Evolutionary conservation across 179 eudicot species (phyloP).

Genomic region (Nepenthes alata): DNA sequence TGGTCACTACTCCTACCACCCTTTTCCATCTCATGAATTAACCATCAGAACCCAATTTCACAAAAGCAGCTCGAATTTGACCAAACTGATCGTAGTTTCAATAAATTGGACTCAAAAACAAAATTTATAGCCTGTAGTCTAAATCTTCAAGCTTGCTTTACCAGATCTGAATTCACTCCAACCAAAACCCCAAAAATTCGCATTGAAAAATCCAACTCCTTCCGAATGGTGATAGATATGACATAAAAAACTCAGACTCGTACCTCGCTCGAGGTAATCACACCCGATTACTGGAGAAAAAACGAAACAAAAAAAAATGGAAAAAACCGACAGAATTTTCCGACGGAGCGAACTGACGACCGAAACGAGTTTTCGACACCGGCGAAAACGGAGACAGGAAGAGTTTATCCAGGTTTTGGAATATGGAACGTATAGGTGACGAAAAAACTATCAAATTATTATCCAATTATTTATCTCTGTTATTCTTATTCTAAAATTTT

Average conservation of each 20-base stretch:
- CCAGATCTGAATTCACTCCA: not conserved
- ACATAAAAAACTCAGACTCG: not conserved
- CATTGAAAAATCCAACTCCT: not conserved
- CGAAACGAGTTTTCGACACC: not conserved
- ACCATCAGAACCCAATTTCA: not conserved
- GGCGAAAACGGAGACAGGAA: not conserved
- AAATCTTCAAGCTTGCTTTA: not conserved
- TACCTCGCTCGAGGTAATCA: not conserved
- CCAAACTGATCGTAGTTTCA: not conserved
- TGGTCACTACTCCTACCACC: not conserved
- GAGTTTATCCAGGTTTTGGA: not conserved
- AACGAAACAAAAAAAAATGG: not conserved
- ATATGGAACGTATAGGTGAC: not conserved
- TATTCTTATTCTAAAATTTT: too few species aligned
- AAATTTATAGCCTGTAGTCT: not conserved
- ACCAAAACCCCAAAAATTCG: not conserved
- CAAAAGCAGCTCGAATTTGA: not conserved
- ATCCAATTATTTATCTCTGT: too few species aligned
- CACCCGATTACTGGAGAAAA: not conserved
- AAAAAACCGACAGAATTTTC: not conserved
- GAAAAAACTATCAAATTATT: too few species aligned
- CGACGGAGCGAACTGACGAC: not conserved
- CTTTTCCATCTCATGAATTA: slow-evolving; percentile 1
- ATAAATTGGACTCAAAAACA: not conserved
- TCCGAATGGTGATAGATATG: not conserved